A percentile compares a stretch with the other conserved stretches of the same genome.
These are phyloP conservation scores for Echinosophora koreensis DNA, from an alignment of 306 rosid genomes.

Conservation along the genomic window DNA sequence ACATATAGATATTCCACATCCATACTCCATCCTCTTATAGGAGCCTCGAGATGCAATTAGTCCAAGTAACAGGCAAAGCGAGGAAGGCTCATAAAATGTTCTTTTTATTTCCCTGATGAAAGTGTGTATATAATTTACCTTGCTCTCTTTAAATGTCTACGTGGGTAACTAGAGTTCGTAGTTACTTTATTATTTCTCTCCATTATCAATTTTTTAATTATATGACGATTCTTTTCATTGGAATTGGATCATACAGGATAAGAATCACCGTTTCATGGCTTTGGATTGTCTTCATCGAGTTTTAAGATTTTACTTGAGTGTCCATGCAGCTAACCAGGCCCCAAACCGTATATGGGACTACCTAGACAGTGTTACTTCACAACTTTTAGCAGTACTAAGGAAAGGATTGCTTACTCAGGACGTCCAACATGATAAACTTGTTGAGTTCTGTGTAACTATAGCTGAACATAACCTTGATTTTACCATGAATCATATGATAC, in stretches of 20 bases:
- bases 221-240: conserved; percentile 52
- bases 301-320: conserved; percentile 92
- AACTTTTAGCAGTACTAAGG: conserved; percentile 83
- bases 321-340: conserved; percentile 86
- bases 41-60: conserved; percentile 14
- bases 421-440: conserved; percentile 98
- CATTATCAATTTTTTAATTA: conserved; percentile 41
- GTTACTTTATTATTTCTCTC: conserved; percentile 45
- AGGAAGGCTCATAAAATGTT: conserved; percentile 25
- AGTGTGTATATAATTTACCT: conserved; percentile 1
- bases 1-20: conserved; percentile 7
- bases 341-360: conserved; percentile 95
- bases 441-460: conserved; percentile 96
- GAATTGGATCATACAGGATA: conserved; percentile 81
- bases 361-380: conserved; percentile 95
- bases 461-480: conserved; percentile 99
- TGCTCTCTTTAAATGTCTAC: conserved; percentile 19
- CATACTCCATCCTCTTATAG: not conserved
- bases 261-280: conserved; percentile 98
- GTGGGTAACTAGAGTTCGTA: conserved; percentile 22
- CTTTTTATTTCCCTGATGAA: conserved; percentile 25
- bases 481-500: conserved; percentile 98
- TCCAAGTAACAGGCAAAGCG: conserved; percentile 11
- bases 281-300: conserved; percentile 99
- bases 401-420: conserved; percentile 99